phyloP scores from a whole-genome alignment of 78 protist genomes.

The Dictyostelium firmibasis region DNA sequence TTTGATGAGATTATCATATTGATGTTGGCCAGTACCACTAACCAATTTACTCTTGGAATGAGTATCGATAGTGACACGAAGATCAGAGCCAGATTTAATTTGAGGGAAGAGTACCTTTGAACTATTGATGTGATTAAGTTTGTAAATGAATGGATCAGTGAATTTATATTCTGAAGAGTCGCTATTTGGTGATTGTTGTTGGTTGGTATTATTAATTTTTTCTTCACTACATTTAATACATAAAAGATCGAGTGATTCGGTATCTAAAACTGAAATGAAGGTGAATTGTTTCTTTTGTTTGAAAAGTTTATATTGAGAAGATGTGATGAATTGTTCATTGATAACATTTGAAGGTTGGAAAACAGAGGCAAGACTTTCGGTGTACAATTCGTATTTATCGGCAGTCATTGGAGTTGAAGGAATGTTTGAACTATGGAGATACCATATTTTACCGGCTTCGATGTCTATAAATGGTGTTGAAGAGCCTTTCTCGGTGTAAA shows the following conservation, averaged over 20 bases:
- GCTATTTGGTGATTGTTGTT: background rate
- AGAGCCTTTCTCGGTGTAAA: background rate
- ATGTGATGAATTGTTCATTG: conserved; percentile 11
- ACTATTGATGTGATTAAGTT: conserved; percentile 28
- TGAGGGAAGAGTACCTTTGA: conserved; percentile 61
- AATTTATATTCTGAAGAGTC: conserved; percentile 6
- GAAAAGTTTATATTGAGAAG: background rate
- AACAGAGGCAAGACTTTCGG: conserved; percentile 46
- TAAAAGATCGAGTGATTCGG: conserved; percentile 66
- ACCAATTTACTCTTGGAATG: conserved; percentile 5
- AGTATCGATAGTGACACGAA: conserved; percentile 43
- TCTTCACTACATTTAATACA: conserved; percentile 52
- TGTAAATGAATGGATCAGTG: conserved; percentile 15
- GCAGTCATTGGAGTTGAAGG: conserved; percentile 65
- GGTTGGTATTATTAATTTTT: background rate
- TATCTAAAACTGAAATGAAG: conserved; percentile 36
- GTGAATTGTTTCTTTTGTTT: conserved; percentile 61
- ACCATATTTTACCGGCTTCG: conserved; percentile 61
- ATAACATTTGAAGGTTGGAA: conserved; percentile 45
- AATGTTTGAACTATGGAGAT: conserved; percentile 21
- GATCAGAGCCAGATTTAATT: conserved; percentile 30
- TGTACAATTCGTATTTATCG: conserved; percentile 67
- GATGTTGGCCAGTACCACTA: background rate
- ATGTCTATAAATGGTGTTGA: conserved; percentile 48
- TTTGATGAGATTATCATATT: conserved; percentile 27